Conservation (phyloP, 2,329 filamentous ascomycete species). For the Thelonectria olida region DNA sequence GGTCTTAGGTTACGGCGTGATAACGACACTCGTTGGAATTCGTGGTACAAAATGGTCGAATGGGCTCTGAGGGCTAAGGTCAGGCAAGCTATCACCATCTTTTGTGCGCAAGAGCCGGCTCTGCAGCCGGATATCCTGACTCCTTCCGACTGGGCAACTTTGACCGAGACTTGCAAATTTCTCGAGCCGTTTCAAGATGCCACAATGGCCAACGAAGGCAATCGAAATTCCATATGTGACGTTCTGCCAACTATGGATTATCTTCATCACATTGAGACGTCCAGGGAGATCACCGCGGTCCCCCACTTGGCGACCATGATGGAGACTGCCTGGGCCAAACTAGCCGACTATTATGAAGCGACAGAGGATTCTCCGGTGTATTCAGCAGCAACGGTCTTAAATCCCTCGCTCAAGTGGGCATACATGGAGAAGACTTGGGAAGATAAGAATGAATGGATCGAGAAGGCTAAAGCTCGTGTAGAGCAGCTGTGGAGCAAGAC, state of each 20-base stretch:
- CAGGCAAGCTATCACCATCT: not conserved
- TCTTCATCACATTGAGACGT: not conserved
- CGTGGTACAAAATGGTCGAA: not conserved
- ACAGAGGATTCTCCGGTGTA: not conserved
- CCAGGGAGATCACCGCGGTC: not conserved
- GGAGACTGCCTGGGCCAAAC: not conserved
- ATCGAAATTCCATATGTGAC: not conserved
- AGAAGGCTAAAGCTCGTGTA: not conserved
- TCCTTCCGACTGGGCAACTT: not conserved
- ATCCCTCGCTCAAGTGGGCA: not conserved
- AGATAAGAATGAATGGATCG: not conserved
- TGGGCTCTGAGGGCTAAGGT: not conserved
- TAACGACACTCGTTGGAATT: not conserved
- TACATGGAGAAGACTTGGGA: not conserved
- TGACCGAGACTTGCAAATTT: not conserved
- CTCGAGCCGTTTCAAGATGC: not conserved
- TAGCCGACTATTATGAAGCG: not conserved
- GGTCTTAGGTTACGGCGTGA: not conserved
- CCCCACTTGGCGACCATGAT: not conserved
- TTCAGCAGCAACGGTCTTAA: not conserved
- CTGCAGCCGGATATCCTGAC: not conserved
- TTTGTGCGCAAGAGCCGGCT: not conserved
- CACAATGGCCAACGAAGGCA: not conserved
- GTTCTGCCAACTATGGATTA: not conserved
- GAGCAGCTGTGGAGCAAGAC: not conserved